Evolutionary conservation across 2,329 filamentous ascomycete species (phyloP), one percentile per base, ranked within the genome.

Genomic region (Xylariales sp.): DNA sequence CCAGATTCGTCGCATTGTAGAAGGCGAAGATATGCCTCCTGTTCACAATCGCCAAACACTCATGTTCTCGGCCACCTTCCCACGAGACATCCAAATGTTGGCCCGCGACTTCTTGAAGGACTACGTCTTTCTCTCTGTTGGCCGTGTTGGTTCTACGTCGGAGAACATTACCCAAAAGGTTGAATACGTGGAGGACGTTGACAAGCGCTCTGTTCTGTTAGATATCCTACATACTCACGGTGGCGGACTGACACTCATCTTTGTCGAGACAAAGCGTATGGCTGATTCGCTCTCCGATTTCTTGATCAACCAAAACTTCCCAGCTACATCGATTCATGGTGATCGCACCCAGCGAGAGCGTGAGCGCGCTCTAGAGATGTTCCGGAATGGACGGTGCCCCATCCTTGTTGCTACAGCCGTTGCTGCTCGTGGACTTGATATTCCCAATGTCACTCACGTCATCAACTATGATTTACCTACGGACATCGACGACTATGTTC

Each of bases 11-110:
- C 93, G 95, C 77, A 98, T 99, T 78, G 96, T 99, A 53, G 95
- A 98, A 83, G 94, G 94, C 69, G 96, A 98, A 84, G 96, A 99
- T 77, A 99, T 99, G 96, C 96, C 96, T 65, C 82, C 83, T 61
- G 93, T 95, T 69, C 84, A 90, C 73, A 85, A 87, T 76, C 94
- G 96, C 78, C 96, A 99, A 84, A 99, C 96, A 63, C 95, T 99
- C 86, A 99, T 99, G 96, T 99, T 99, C 82, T 99, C 96, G 48
- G 96, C 96, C 81, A 99, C 96, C 69, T 99, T 99, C 89, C 96
- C 96, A 69, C 93, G 95, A 76, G 96, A 99, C 81, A 99, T 99
- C 66, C 96, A 99, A 87, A 97, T 98, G 92, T 91, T 99, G 68
- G 96, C 96, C 69, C 92, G 96, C 78, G 96, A 99, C 81, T 99